phyloP scores from a whole-genome alignment of 2,329 filamentous ascomycete genomes.

The Pseudomassariella vexata region DNA sequence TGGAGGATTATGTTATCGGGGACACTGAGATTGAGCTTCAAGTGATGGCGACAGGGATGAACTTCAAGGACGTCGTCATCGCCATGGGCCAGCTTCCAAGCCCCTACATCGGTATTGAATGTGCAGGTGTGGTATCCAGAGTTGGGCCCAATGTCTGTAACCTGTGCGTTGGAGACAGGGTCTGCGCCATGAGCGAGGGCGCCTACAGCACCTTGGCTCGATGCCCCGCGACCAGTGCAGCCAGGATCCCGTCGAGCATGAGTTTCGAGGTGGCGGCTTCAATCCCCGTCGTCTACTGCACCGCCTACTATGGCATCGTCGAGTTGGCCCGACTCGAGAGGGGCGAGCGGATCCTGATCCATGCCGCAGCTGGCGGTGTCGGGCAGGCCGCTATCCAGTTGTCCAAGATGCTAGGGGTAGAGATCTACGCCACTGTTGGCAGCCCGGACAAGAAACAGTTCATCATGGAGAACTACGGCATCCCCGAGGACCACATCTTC shows the following conservation, averaged over 20 bases:
- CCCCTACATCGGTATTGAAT: conserved; percentile 20
- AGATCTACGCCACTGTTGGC: conserved; percentile 6
- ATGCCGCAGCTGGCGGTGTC: conserved; percentile 6
- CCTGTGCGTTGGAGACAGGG: conserved; percentile 20
- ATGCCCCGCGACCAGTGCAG: conserved; percentile 19
- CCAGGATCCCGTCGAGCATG: conserved; percentile 19
- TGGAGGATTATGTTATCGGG: conserved; percentile 14
- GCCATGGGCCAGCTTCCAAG: conserved; percentile 19
- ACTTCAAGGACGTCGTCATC: conserved; percentile 21
- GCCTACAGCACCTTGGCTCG: conserved; percentile 21
- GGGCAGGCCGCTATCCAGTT: conserved; percentile 7
- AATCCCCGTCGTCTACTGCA: conserved; percentile 7
- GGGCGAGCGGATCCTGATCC: conserved; percentile 7
- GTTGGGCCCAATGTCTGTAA: conserved; percentile 17
- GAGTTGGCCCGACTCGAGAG: conserved; percentile 3
- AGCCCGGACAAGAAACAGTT: conserved; percentile 3
- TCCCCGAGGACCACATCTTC: conserved; percentile 4
- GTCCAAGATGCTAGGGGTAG: conserved; percentile 5
- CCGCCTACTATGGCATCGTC: conserved; percentile 6
- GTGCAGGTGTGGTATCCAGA: conserved; percentile 18
- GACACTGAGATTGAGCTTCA: conserved; percentile 27
- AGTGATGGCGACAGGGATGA: conserved; percentile 21
- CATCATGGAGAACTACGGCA: conserved; percentile 3
- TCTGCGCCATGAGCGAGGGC: conserved; percentile 32
- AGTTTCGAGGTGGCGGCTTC: conserved; percentile 11